Evolutionary conservation across 192 early-diverging fungal species (phyloP), one percentile per base, ranked within the genome.

Genomic region (Backusella macrospora): DNA sequence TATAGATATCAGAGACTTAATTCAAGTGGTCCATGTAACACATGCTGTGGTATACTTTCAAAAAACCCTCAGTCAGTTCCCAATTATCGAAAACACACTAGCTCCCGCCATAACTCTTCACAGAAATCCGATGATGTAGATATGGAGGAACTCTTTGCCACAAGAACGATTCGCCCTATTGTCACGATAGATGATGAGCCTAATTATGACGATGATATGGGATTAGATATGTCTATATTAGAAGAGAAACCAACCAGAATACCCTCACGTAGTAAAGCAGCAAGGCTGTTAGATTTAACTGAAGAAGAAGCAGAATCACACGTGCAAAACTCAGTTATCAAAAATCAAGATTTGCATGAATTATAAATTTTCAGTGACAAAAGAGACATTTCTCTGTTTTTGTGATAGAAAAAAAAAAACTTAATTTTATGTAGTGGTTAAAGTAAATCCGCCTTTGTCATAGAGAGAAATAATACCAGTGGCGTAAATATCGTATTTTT

Each of bases 141-240:
- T 34, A 44, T 74, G 46, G 70, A 80, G 12, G 69, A 71, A 23
- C 48, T 76, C 3, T 72, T 80, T 23, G 78, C 70, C 7, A 80
- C 74, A 8, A 49, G 37, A 38, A 80, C 78, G 4, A 76, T 80
- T 43, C 78, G 78, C 34, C 78, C 78, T 6, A 29, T 38, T 21
- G 65, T 73, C 42, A 62, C 72, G 2, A 5, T 43, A 15, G 49
- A 40, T 6, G 65, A 52, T 45, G 72, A 37, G 8, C 76, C 76
- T 21, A 46, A 78, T 65, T 78, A 78, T 37, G 62, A 48, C 6
- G 67, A 78, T 42, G 72, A 73, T 46, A 78, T 78, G 77, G 77
- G 77, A 3, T 66, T 78, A 8, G 72, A 78, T 63, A 59, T 70
- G 46, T 15, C 66, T 13, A 65, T 70, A 10, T 65, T 78, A 14